Percentiles rank a stretch among this genome's conserved stretches.
phyloP scores from a whole-genome alignment of 805 yeast species.

The Teunomyces stri region DNA sequence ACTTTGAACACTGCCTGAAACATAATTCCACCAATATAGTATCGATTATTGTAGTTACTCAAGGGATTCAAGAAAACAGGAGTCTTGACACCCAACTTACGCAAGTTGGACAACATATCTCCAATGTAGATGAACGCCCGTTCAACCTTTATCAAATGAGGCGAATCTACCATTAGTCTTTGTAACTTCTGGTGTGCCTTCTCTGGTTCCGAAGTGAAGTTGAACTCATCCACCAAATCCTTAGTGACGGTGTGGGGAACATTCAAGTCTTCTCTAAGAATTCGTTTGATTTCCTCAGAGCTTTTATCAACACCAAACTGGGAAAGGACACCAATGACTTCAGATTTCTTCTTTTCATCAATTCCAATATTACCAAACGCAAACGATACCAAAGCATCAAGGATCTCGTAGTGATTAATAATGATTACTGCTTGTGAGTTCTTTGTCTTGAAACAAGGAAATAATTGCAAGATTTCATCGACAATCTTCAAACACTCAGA shows the following conservation, averaged over 20 bases:
- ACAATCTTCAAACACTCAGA: constrained; percentile 86
- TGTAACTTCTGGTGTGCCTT: constrained; percentile 60
- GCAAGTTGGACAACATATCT: constrained; percentile 53
- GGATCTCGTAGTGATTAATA: constrained; percentile 77
- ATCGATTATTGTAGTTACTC: constrained; percentile 76
- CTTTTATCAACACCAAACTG: constrained; percentile 71
- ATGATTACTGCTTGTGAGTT: constrained; percentile 55
- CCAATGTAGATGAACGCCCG: constrained; percentile 60
- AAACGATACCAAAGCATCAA: constrained; percentile 60
- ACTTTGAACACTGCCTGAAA: constrained; percentile 79
- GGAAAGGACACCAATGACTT: constrained; percentile 70
- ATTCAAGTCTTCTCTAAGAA: constrained; percentile 53
- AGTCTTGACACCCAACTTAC: constrained; percentile 57
- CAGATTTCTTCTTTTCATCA: constrained; percentile 56
- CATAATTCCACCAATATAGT: constrained; percentile 81
- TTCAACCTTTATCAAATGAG: constrained; percentile 58
- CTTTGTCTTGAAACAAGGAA: constrained; percentile 61
- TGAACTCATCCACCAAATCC: constrained; percentile 72
- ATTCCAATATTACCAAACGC: constrained; percentile 80
- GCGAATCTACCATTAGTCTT: constrained; percentile 73
- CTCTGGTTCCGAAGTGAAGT: constrained; percentile 69
- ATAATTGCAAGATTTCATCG: constrained; percentile 63
- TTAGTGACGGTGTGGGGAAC: constrained; percentile 79
- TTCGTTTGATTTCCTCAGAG: constrained; percentile 52
- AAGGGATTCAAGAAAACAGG: constrained; percentile 72